Conservation (phyloP, 1,284 basidiomycete species). For the Peniophora sp. region DNA sequence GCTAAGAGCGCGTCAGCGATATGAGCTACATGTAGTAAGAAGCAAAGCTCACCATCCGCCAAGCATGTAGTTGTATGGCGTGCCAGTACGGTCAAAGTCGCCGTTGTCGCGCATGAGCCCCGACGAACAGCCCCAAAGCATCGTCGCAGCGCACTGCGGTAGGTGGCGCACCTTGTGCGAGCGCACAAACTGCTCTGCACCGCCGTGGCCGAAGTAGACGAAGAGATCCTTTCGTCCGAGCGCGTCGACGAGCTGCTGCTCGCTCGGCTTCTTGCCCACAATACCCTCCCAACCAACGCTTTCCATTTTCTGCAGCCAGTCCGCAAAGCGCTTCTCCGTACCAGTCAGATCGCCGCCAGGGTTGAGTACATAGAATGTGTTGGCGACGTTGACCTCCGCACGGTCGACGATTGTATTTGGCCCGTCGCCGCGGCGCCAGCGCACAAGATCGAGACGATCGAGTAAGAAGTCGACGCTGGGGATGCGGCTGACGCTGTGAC, state of each 20-base stretch:
- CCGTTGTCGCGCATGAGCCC: constrained; percentile 85
- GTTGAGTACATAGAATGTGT: constrained; percentile 84
- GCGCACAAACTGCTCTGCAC: constrained; percentile 90
- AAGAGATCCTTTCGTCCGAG: constrained; percentile 72
- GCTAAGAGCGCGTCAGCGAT: constrained; percentile 30
- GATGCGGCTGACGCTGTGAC: constrained; percentile 83
- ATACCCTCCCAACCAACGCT: constrained; percentile 80
- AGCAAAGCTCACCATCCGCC: constrained; percentile 75
- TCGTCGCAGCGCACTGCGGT: constrained; percentile 79
- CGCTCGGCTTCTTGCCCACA: constrained; percentile 68
- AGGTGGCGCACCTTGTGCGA: constrained; percentile 81
- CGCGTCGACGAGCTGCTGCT: constrained; percentile 72
- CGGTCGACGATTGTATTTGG: constrained; percentile 28
- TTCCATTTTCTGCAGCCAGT: constrained; percentile 68
- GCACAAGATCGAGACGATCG: constrained; percentile 67
- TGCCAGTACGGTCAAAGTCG: constrained; percentile 88
- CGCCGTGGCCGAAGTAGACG: constrained; percentile 97
- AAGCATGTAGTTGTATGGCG: constrained; percentile 92
- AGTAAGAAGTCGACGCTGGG: constrained; percentile 85
- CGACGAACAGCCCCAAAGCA: constrained; percentile 99
- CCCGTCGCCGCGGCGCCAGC: constrained; percentile 24
- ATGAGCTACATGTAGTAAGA: not conserved
- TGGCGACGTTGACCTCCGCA: constrained; percentile 52
- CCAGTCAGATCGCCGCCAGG: constrained; percentile 84
- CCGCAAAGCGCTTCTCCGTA: constrained; percentile 78